phyloP scores from a whole-genome alignment of 2,329 filamentous ascomycete species.

The Botryotinia globosa region DNA sequence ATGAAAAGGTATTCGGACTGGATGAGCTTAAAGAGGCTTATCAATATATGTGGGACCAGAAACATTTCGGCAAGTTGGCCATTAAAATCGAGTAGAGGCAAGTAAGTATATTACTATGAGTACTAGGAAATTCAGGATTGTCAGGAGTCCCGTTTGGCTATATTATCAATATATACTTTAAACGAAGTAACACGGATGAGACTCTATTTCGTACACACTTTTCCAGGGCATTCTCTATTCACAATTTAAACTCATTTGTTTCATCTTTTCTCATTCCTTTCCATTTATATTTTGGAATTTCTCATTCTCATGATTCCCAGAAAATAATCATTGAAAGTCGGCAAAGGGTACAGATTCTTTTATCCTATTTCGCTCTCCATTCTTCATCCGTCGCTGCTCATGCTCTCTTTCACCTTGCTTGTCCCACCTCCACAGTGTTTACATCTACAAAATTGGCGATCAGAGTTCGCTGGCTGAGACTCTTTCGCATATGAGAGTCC shows the following conservation, averaged over 20 bases:
- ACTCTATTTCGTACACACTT: too few relatives aligned
- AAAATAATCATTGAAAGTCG: neutral
- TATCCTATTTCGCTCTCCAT: neutral
- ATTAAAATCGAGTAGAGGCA: conserved; percentile 19
- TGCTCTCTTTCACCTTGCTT: neutral
- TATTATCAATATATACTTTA: neutral
- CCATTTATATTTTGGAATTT: neutral
- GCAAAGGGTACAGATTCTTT: too few relatives aligned
- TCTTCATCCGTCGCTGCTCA: neutral
- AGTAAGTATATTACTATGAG: neutral
- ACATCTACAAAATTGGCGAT: neutral
- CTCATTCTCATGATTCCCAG: neutral
- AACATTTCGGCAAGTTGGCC: conserved; percentile 29
- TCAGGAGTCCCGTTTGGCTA: too few relatives aligned
- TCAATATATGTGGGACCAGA: conserved; percentile 50
- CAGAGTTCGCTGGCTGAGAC: neutral
- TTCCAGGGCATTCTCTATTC: neutral
- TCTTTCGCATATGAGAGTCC: neutral
- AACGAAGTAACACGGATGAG: too few relatives aligned
- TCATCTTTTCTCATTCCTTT: neutral
- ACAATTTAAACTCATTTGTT: neutral
- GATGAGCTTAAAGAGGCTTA: conserved; percentile 47
- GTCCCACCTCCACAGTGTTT: neutral
- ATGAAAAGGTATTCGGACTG: conserved; percentile 45
- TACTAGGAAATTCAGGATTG: neutral